phyloP scores from a whole-genome alignment of 768 basidiomycete genomes.

The Lentinula sp. region DNA sequence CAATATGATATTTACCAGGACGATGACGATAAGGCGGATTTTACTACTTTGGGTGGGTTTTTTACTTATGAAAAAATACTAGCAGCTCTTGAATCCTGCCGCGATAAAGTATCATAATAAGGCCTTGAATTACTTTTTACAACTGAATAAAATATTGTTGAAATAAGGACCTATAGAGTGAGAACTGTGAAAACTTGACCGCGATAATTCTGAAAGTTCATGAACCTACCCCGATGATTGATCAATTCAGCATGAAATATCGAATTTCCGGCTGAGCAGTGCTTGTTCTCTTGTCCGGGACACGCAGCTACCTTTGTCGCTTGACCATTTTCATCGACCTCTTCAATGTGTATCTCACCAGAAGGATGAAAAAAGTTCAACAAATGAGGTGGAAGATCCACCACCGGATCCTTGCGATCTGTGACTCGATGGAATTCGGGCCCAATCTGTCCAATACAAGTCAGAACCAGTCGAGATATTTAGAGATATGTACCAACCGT shows the following conservation, averaged over 20 bases:
- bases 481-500: conserved; percentile 7
- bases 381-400: not conserved
- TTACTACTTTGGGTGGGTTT: no score
- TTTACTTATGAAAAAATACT: no score
- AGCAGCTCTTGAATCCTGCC: no score
- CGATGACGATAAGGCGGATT: no score
- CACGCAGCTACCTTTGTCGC: not conserved
- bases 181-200: not conserved
- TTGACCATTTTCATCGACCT: not conserved
- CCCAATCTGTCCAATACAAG: not conserved
- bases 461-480: not conserved
- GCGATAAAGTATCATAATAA: no score
- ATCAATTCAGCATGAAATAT: not conserved
- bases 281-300: not conserved
- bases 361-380: not conserved
- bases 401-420: not conserved
- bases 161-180: not conserved
- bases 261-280: not conserved
- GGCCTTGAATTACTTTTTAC: not conserved
- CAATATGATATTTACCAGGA: no score
- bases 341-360: not conserved
- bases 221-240: not conserved
- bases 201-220: not conserved
- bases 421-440: not conserved
- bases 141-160: not conserved